Base-by-base conservation (phyloP, 495 filamentous ascomycete species). In the Oidiodendron maius region DNA sequence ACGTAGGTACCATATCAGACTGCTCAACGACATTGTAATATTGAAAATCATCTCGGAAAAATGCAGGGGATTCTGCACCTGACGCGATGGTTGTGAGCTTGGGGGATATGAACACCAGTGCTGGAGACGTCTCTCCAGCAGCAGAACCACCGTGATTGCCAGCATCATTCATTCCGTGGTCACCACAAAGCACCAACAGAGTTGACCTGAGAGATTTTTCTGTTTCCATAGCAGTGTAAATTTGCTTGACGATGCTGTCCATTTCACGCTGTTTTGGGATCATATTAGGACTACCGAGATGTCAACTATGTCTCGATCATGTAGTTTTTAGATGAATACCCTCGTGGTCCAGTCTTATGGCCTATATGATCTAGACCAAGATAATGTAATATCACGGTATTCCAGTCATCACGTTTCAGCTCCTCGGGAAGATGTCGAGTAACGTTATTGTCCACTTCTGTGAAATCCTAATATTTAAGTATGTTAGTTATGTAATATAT, bases 101-200 rank as follows among this genome's bases (percentile, higher is more conserved):
- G 4, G 94, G 91, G 10, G 91, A 95, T 28, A 95, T 81, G 60
- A 99, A 96, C 23, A 95, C 74, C 34, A 99, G 66, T 12, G 93
- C 93, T 0, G 93, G 82, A 0, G 91, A 95, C 9, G 93, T 97
- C 68, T 99, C 93, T 4, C 94, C 89, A 15, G 86, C 77, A 2
- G 87, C 84, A 16, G 94, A 95, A 5, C 91, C 93, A 10, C 93
- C 93, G 63, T 99, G 93, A 59, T 97, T 97, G 3, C 93, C 93
- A 30, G 89, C 93, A 56, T 97, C 93, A 58, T 96, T 99, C 93
- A 99, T 99, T 16, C 93, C 93, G 62, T 99, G 93, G 61, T 99
- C 93, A 36, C 93, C 93, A 46, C 82, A 88, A 6, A 99, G 67
- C 1, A 99, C 78, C 42, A 99, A 76, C 13, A 97, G 71, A 3